Evolutionary conservation across 2,329 filamentous ascomycete species (phyloP), one percentile per base, ranked within the genome.

Genomic region (Colletotrichum sp.): DNA sequence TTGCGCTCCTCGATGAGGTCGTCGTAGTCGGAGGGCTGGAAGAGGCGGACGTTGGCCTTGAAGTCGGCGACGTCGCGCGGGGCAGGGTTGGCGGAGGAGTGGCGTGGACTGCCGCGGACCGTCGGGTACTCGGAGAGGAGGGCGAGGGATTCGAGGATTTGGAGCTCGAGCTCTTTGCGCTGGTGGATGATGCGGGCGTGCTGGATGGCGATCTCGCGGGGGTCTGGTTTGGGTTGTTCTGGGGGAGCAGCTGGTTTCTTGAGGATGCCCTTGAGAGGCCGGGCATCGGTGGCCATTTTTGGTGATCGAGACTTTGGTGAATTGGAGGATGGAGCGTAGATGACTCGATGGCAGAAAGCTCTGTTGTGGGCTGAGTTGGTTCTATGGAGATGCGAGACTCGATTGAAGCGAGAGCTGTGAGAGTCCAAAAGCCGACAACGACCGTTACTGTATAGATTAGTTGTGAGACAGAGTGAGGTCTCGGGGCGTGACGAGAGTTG

Each of bases 11-110:
- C 91, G 76, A 98, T 93, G 66, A 98, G 88, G 78, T 95, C 94
- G 82, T 98, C 95, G 86, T 98, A 98, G 86, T 99, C 96, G 69
- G 91, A 90, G 1, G 96, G 95, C 82, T 96, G 95, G 85, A 98
- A 98, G 59, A 92, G 88, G 12, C 90, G 86, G 28, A 98, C 86
- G 44, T 91, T 90, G 5, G 87, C 82, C 79, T 93, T 92, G 85
- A 98, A 96, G 70, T 87, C 86, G 52, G 85, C 82, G 2, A 89
- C 89, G 82, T 98, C 95, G 36, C 89, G 83, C 1, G 89, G 81
- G 8, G 91, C 88, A 77, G 89, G 83, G 83, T 83, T 85, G 3
- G 90, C 85, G 11, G 94, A 82, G 16, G 83, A 83, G 76, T 85
- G 77, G 7, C 78, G 61, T 12, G 84, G 73, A 13, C 78, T 73